These are phyloP conservation scores for Lepidium sativum DNA, from an alignment of 345 rosid species.

Conservation along the genomic window DNA sequence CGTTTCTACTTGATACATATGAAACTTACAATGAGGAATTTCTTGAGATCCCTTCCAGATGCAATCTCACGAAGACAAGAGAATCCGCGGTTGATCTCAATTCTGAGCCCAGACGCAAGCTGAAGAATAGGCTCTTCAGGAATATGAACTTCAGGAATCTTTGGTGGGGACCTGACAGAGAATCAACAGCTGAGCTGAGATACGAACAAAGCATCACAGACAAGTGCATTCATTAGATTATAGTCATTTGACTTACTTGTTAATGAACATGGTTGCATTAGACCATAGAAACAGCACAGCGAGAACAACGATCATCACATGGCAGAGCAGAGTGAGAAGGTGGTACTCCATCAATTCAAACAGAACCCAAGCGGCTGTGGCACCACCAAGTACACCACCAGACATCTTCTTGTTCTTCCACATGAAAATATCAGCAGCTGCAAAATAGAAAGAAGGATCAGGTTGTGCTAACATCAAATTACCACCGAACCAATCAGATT, in stretches of 20 bases:
- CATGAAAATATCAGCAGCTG: constrained; percentile 81
- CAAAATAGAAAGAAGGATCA: constrained; percentile 1
- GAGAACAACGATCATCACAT: constrained; percentile 54
- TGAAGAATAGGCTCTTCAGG: constrained; percentile 72
- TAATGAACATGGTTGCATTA: constrained; percentile 74
- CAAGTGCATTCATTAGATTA: background rate
- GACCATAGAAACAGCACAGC: constrained; percentile 85
- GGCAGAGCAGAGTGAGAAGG: constrained; percentile 74
- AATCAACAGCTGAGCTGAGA: constrained; percentile 30
- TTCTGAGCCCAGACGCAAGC: constrained; percentile 59
- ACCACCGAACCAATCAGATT: background rate
- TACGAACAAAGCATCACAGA: background rate
- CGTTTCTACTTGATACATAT: background rate
- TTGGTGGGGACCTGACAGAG: constrained; percentile 50
- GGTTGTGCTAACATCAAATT: background rate
- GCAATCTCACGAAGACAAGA: constrained; percentile 73
- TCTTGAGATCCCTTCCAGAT: constrained; percentile 91
- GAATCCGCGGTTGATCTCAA: constrained; percentile 61
- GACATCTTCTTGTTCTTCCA: constrained; percentile 98
- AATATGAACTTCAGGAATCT: constrained; percentile 66
- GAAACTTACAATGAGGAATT: constrained; percentile 67
- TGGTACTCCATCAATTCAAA: constrained; percentile 78
- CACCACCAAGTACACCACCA: constrained; percentile 71
- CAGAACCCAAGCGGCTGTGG: constrained; percentile 73
- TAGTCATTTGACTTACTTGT: constrained; percentile 49